Base-by-base conservation (phyloP, 306 rosid genomes). In the Pyrus betulifolia region DNA sequence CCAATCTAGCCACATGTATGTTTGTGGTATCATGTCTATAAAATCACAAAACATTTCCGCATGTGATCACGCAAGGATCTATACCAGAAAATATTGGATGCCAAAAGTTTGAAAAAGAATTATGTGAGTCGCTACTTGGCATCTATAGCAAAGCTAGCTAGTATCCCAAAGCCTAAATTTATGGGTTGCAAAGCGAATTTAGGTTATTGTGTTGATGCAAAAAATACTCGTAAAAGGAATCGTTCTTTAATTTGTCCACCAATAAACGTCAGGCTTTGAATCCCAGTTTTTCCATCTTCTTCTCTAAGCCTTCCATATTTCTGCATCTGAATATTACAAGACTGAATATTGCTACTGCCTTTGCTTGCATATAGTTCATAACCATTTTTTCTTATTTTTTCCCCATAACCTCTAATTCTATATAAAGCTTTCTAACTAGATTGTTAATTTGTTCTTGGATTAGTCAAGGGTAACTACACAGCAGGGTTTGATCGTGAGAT, bases 1-100 rank as follows among this genome's bases (percentile, higher is more conserved):
- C 17, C 21, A 17, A 51, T 51, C 55, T 58, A 40, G 75, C 58
- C 69, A 73, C 55, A 45, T 44, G 69, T 74, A 61, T 28, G 78
- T 46, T 17, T 61, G 38, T 52, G 64, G 52, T 75, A 31, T 30
- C 44, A 35, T 55, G 71, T 28, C 12, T 13, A 52, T 54, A 61
- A 45, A 45, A 27, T 62, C 69, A 60, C 59, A 59, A 10, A 46
- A 51, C 17, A 19, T 52, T 66, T 66, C 13, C 42, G 1, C 7
- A 33, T 71, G 65, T 42, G 58, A 72, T 38, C 67, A n/a, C 18
- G 42, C 49, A 46, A 11, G 57, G 58, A 49, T 66, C 22, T 75
- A 65, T 51, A 66, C 72, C 79, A n/a, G 51, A 65, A 75, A 35
- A 65, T 73, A 30, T n/a, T 46, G 30, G 30, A 62, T 45, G 49